Evolutionary conservation across 2,329 filamentous ascomycete genomes (phyloP).

Genomic region (Aspergillus sp.): DNA sequence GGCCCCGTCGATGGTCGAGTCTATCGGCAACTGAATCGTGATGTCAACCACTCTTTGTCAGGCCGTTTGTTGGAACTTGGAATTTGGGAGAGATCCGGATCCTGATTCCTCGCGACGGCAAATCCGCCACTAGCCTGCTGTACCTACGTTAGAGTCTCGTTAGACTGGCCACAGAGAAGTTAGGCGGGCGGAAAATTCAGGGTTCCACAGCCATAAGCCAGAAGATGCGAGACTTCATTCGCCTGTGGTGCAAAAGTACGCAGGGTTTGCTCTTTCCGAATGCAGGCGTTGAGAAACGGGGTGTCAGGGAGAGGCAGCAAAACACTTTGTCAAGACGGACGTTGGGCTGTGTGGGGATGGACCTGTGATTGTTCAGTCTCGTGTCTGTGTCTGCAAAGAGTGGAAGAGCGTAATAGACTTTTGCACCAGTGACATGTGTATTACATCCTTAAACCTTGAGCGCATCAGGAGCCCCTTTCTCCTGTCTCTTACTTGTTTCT

Average conservation of each 20-base stretch:
- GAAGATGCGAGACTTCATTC: neutral
- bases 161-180: neutral
- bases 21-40: neutral
- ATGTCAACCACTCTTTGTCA: neutral
- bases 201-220: neutral
- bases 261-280: neutral
- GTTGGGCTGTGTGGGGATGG: no score
- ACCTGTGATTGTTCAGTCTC: no score
- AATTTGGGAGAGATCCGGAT: no score
- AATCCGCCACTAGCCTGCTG: constrained; percentile 4
- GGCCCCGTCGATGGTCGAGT: neutral
- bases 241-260: neutral
- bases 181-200: neutral
- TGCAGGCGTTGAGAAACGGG: neutral
- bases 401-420: no score
- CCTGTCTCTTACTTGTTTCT: no score
- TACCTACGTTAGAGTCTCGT: constrained; percentile 6
- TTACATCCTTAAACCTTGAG: neutral
- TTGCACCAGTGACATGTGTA: neutral
- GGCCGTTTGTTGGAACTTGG: no score
- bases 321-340: no score
- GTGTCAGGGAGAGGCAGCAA: no score
- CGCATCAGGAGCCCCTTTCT: neutral
- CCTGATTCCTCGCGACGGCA: neutral
- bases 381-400: no score